Conservation (phyloP, 208 protist species). For the Wallacemonas collosoma region DNA sequence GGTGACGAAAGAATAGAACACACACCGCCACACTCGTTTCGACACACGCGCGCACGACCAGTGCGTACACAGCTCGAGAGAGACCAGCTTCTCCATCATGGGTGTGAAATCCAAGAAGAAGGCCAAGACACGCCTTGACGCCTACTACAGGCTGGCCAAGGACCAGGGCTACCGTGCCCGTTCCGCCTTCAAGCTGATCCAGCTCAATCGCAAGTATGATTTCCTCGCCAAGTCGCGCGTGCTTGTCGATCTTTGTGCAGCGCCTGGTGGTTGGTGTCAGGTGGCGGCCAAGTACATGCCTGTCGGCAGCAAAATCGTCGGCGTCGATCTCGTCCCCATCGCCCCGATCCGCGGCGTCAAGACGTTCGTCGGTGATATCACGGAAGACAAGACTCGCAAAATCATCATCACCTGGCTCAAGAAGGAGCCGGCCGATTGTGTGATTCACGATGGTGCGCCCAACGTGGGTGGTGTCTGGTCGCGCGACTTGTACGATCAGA, state of each 20-base stretch:
- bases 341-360: slow-evolving; percentile 97
- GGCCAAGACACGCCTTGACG: slow-evolving; percentile 92
- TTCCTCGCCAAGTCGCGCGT: slow-evolving; percentile 94
- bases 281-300: slow-evolving; percentile 97
- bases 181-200: slow-evolving; percentile 99
- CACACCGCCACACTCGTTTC: too few relatives aligned
- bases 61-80: not conserved
- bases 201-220: slow-evolving; percentile 99
- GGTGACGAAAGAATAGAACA: not conserved
- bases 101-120: slow-evolving; percentile 93
- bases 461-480: slow-evolving; percentile 99
- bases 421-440: slow-evolving; percentile 91
- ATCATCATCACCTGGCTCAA: slow-evolving; percentile 95
- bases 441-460: slow-evolving; percentile 99
- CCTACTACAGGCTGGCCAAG: slow-evolving; percentile 99
- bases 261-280: slow-evolving; percentile 98
- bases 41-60: too few relatives aligned
- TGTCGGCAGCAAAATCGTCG: slow-evolving; percentile 95
- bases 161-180: slow-evolving; percentile 98
- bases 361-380: slow-evolving; percentile 98
- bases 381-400: slow-evolving; percentile 95
- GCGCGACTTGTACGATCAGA: slow-evolving; percentile 98
- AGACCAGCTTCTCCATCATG: slow-evolving; percentile 34
- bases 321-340: slow-evolving; percentile 98
- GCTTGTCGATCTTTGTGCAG: slow-evolving; percentile 97